Conservation (phyloP, 31 red algal genomes). For the Porphyra umbilicalis region DNA sequence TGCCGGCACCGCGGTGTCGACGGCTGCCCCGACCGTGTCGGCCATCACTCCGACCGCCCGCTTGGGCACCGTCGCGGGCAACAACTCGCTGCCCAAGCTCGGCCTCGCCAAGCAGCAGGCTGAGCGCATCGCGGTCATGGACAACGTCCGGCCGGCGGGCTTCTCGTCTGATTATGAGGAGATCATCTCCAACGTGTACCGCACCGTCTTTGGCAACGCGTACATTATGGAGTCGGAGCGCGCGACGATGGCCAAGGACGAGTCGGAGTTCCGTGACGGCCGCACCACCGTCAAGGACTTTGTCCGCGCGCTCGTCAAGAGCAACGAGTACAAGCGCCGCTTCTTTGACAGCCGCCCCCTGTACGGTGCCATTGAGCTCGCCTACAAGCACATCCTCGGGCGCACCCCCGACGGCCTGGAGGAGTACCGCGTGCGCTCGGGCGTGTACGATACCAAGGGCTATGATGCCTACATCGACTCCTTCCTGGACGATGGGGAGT, state of each 20-base stretch:
- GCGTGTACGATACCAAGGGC: slow-evolving; percentile 88
- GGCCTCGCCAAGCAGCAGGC: slow-evolving; percentile 56
- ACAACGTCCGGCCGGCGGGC: slow-evolving; percentile 26
- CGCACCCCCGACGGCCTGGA: slow-evolving; percentile 80
- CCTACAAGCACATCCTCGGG: slow-evolving; percentile 92
- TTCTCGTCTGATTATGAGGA: slow-evolving; percentile 81
- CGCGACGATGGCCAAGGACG: slow-evolving; percentile 70
- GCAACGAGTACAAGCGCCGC: slow-evolving; percentile 73
- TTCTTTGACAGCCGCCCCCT: slow-evolving; percentile 91
- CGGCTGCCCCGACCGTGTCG: slow-evolving; percentile 1
- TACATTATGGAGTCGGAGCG: slow-evolving; percentile 96
- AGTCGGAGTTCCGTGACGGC: slow-evolving; percentile 82
- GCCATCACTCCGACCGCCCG: slow-evolving; percentile 37
- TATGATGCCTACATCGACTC: slow-evolving; percentile 90
- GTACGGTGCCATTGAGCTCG: slow-evolving; percentile 91
- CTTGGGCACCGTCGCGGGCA: slow-evolving; percentile 61
- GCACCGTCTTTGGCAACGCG: slow-evolving; percentile 89
- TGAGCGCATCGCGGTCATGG: slow-evolving; percentile 43
- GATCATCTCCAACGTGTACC: slow-evolving; percentile 58
- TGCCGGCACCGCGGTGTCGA: not conserved
- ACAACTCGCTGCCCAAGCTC: slow-evolving; percentile 60
- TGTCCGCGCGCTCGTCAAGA: slow-evolving; percentile 80
- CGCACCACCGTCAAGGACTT: slow-evolving; percentile 81
- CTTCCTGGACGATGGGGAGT: slow-evolving; percentile 94
- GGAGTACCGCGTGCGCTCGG: slow-evolving; percentile 71